Base-by-base conservation (phyloP, 2,329 filamentous ascomycete genomes). In the Alternaria arbusti region DNA sequence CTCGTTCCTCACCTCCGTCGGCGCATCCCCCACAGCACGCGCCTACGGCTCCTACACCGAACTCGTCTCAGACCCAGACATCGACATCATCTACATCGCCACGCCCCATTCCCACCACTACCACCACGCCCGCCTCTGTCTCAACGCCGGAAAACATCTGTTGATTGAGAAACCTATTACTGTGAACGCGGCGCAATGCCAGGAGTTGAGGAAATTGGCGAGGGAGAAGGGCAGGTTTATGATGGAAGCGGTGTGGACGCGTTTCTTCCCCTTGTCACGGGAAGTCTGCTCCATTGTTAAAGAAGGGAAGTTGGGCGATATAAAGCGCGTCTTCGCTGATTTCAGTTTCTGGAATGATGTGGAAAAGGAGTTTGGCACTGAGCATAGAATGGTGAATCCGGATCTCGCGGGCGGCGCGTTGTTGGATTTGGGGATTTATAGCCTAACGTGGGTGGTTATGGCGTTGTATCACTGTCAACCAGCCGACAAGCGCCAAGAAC, bases 51-150 rank as follows among this genome's bases (percentile, higher is more conserved):
- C 90, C 9, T 97, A 97, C 81, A 86, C 89, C 64, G 91, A 94
- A 76, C 87, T 97, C 26, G 93, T 95, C 22, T 86, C 87, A 49
- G 92, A 97, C 77, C 83, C 90, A 6, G 86, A 92, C 71, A 87
- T 97, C 69, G 92, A 97, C 79, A 92, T 96, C 71, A 82, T 97
- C 81, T 97, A 97, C 80, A 88, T 97, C 59, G 93, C 93, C 22
- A 97, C 94, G 2, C 94, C 94, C 12, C 94, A 97, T 82, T 94
- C 91, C 72, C 94, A 97, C 80, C 94, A 97, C 83, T 97, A 94
- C 83, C 93, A 96, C 79, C 95, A 97, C 81, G 87, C 89, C 67
- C 92, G 94, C 87, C 86, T 96, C n/a, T 91, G 89, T 43, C 85
- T 97, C 44, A 87, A 92, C 68, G 91, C 91, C 6, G 91, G 92